These are phyloP conservation scores for Maudiozyma turicensis DNA, from an alignment of 805 yeast species.

Conservation along the genomic window DNA sequence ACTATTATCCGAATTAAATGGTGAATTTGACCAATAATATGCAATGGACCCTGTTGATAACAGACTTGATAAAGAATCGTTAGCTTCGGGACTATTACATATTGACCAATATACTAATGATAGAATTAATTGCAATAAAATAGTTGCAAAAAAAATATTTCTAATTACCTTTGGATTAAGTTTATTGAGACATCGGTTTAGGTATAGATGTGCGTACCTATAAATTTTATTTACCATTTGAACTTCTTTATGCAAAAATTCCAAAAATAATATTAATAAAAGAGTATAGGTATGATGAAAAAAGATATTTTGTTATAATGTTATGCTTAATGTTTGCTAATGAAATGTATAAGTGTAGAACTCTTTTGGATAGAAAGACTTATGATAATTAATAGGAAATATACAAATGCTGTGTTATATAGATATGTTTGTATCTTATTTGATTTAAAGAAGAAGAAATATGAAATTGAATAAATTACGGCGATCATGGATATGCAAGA, in stretches of 20 bases:
- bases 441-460: no score
- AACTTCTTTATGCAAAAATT: neutral
- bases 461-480: no score
- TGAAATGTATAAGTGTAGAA: no score
- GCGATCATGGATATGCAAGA: no score
- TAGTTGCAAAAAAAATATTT: neutral
- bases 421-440: no score
- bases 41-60: neutral
- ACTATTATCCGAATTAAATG: neutral
- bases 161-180: neutral
- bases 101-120: slow-evolving; percentile 1
- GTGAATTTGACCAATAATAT: neutral
- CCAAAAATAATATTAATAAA: neutral
- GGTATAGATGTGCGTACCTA: neutral
- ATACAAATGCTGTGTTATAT: no score
- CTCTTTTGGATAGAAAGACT: no score
- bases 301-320: no score
- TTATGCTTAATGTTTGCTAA: no score
- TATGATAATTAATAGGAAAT: no score
- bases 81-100: neutral
- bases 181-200: neutral
- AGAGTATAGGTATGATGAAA: no score
- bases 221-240: neutral
- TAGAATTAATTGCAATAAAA: slow-evolving; percentile 2
- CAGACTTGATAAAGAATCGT: neutral